Base-by-base conservation (phyloP, 176 grass and related monocot genomes). In the Ampelocalamus luodianensis region DNA sequence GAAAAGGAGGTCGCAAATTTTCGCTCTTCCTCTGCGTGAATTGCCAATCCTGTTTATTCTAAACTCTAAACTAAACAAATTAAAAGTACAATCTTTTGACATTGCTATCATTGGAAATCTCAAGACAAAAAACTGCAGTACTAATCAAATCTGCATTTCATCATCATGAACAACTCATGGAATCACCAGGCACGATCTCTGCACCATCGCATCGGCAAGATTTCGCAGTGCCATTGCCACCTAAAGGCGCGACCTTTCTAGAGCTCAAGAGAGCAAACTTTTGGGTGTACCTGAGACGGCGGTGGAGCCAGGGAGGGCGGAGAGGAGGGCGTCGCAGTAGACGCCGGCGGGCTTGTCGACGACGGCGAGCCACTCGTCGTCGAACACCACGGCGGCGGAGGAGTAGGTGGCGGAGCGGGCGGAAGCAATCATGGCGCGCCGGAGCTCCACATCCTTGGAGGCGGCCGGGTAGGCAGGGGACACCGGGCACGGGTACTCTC, bases 381-480 rank as follows among this genome's bases (percentile, higher is more conserved):
- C 96, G 80, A 91, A 94, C 16, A 98, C 59, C 4, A 95, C 63
- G 55, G 68, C 74, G 11, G 85, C 79, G 34, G 86, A 50, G 7
- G 81, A 48, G 78, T 65, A 87, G 38, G 20, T 11, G 3, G 82
- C 72, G 55, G 93, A 95, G 67, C 88, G 86, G 39, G 88, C 77
- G 45, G 93, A 83, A 58, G 96, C 96, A 9, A 90, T 83, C 91
- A 96, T 89, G 53, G 96, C 96, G 26, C 96, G 90, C 18, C 86
- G 93, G 77, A 96, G 83, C 84, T 99, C 93, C 51, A 96, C 88
- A 43, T 92, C 88, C 91, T 96, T 99, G 60, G 93, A 99, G 39
- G 65, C 55, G 4, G 91, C 88, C 44, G 91, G 91, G 71, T 99
- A 92, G 42, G 96, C 91, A 3, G 91, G 96, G 36, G 96, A 95